Conservation (phyloP, 192 early-diverging fungal genomes). For the Coemansia biformis region DNA sequence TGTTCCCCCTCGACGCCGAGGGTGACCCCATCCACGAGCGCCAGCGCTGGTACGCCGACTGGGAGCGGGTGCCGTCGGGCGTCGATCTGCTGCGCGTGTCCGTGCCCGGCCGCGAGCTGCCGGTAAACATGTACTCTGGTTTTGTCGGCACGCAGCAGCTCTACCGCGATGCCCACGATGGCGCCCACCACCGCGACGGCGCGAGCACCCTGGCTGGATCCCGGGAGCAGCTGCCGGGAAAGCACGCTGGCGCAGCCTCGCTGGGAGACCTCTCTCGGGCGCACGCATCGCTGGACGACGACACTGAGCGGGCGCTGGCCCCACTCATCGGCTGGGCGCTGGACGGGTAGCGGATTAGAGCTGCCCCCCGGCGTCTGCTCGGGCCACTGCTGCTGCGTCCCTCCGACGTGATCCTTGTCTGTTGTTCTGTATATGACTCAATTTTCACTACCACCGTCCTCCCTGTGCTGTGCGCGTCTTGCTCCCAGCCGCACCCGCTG, state of each 20-base stretch:
- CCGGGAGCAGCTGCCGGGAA: slow-evolving; percentile 2
- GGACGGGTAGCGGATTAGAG: slow-evolving; percentile 17
- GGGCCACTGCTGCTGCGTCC: too few relatives aligned
- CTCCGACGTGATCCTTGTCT: too few relatives aligned
- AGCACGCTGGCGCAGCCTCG: background rate
- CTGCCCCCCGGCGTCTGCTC: too few relatives aligned
- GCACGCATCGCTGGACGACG: slow-evolving; percentile 1
- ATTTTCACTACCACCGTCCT: too few relatives aligned
- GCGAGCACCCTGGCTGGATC: slow-evolving; percentile 20
- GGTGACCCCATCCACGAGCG: slow-evolving; percentile 18
- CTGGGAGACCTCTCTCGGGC: too few relatives aligned
- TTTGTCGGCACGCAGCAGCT: slow-evolving; percentile 46
- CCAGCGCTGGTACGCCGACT: slow-evolving; percentile 28
- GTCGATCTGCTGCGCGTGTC: slow-evolving; percentile 31
- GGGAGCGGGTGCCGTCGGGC: slow-evolving; percentile 40
- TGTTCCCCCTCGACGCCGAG: slow-evolving; percentile 26
- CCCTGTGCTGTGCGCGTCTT: too few relatives aligned
- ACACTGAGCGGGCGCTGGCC: slow-evolving; percentile 14
- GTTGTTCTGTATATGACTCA: too few relatives aligned
- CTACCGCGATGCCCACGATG: slow-evolving; percentile 9
- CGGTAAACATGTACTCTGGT: slow-evolving; percentile 40
- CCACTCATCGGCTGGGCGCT: slow-evolving; percentile 46
- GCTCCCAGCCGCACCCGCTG: too few relatives aligned
- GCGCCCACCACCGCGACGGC: slow-evolving; percentile 25
- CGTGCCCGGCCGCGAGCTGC: background rate